Evolutionary conservation across 2,329 filamentous ascomycete species (phyloP).

Genomic region (Aurifilum marmelostoma): DNA sequence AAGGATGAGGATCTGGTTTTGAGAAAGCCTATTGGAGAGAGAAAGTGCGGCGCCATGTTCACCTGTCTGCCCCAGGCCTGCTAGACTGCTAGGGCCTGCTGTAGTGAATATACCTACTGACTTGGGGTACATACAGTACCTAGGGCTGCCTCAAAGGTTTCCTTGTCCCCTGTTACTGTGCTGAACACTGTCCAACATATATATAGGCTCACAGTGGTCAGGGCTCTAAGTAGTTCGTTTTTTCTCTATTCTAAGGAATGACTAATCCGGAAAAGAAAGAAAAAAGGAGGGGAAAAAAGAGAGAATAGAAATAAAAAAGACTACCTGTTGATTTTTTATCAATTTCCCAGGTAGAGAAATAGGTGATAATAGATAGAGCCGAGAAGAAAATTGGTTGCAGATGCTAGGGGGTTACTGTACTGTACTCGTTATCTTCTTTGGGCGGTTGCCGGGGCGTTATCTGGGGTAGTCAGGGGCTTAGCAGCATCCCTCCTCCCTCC

Average conservation of each 20-base stretch:
- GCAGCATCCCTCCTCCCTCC: neutral
- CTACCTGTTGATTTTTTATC: too few species aligned
- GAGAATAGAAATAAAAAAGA: too few species aligned
- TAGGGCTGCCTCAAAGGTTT: neutral
- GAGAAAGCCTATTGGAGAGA: neutral
- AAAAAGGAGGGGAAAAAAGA: too few species aligned
- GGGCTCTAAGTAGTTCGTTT: too few species aligned
- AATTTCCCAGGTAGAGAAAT: neutral
- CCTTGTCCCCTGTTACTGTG: neutral
- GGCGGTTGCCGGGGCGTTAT: slow-evolving; percentile 4
- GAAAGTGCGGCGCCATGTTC: neutral
- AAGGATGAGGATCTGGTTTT: neutral
- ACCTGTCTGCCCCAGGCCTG: neutral
- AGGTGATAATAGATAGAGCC: neutral
- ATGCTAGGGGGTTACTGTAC: neutral
- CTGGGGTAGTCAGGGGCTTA: neutral
- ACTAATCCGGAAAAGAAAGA: too few species aligned
- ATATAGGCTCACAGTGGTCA: neutral
- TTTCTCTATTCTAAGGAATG: too few species aligned
- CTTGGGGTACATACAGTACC: neutral
- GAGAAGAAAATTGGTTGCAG: neutral
- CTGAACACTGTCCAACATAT: neutral
- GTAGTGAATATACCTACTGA: neutral
- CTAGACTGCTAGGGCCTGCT: neutral
- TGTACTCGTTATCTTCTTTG: neutral